Evolutionary conservation across 768 basidiomycete species (phyloP).

Genomic region (Termitomyces titanicus): DNA sequence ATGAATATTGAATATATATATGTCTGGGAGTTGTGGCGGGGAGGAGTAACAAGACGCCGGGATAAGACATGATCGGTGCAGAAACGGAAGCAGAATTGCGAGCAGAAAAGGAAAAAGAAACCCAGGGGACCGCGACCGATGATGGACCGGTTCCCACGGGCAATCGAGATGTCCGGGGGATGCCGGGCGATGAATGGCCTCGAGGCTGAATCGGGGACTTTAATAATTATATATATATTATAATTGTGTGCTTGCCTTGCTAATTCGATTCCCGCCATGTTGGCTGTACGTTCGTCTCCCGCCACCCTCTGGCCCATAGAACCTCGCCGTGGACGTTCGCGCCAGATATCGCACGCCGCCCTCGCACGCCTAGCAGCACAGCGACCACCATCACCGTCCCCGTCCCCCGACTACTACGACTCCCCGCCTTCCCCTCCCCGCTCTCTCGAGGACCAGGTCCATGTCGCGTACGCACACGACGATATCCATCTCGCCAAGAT

Average conservation of each 20-base stretch:
- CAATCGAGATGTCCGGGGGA: not conserved
- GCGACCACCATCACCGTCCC: conserved; percentile 24
- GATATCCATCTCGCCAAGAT: conserved; percentile 65
- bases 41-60: not conserved
- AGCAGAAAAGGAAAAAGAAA: not conserved
- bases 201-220: conserved; percentile 14
- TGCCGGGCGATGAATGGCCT: conserved; percentile 8
- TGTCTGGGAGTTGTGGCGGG: too few relatives aligned
- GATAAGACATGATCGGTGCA: not conserved
- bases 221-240: conserved; percentile 14
- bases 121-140: not conserved
- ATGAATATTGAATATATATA: too few relatives aligned
- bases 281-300: conserved; percentile 11
- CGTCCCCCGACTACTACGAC: conserved; percentile 41
- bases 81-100: too few relatives aligned
- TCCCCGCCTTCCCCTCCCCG: conserved; percentile 38
- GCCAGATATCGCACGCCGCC: conserved; percentile 36
- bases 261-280: conserved; percentile 11
- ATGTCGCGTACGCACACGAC: conserved; percentile 64
- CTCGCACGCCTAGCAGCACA: conserved; percentile 40
- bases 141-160: conserved; percentile 1
- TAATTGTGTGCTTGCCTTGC: conserved; percentile 5
- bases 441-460: conserved; percentile 62
- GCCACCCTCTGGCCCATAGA: conserved; percentile 12
- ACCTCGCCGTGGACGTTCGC: conserved; percentile 21